A percentile compares a stretch with the other conserved stretches of the same genome.
Conservation (phyloP, 768 basidiomycete genomes). For the Chalciporus piperatus region DNA sequence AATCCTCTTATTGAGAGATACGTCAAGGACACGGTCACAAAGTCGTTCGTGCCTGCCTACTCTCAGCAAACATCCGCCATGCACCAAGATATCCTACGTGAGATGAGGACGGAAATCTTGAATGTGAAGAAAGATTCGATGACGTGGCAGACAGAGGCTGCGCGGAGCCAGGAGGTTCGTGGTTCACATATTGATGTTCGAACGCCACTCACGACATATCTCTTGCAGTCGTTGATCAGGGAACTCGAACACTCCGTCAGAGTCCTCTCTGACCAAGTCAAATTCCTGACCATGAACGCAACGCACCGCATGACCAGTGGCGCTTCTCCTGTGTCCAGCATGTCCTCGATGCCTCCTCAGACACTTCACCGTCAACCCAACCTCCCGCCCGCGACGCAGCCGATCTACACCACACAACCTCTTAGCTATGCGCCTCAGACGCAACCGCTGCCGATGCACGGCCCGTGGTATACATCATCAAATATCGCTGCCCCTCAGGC, state of each 20-base stretch:
- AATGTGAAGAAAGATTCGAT: slow-evolving; percentile 77
- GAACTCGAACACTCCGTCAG: slow-evolving; percentile 80
- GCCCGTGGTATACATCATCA: slow-evolving; percentile 56
- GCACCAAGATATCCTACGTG: slow-evolving; percentile 78
- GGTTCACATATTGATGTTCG: background rate
- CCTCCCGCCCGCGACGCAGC: slow-evolving; percentile 37
- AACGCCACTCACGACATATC: slow-evolving; percentile 8
- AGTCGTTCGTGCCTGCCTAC: slow-evolving; percentile 73
- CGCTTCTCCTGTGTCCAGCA: slow-evolving; percentile 33
- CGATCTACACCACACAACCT: slow-evolving; percentile 32
- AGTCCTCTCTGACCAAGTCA: slow-evolving; percentile 75
- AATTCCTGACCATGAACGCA: slow-evolving; percentile 65
- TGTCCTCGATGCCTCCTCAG: slow-evolving; percentile 36
- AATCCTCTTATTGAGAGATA: slow-evolving; percentile 78
- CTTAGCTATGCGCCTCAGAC: slow-evolving; percentile 32
- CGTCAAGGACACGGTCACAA: slow-evolving; percentile 74
- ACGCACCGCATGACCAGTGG: slow-evolving; percentile 32
- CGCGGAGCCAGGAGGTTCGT: slow-evolving; percentile 76
- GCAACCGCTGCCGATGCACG: slow-evolving; percentile 30
- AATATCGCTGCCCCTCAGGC: slow-evolving; percentile 78
- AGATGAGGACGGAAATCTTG: slow-evolving; percentile 72
- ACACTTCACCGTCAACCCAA: slow-evolving; percentile 36
- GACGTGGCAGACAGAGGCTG: slow-evolving; percentile 76
- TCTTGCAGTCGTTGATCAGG: slow-evolving; percentile 61
- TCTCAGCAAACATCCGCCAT: slow-evolving; percentile 69